These are phyloP conservation scores for Xylaria sp. DNA, from an alignment of 2,329 filamentous ascomycete species.

Conservation along the genomic window DNA sequence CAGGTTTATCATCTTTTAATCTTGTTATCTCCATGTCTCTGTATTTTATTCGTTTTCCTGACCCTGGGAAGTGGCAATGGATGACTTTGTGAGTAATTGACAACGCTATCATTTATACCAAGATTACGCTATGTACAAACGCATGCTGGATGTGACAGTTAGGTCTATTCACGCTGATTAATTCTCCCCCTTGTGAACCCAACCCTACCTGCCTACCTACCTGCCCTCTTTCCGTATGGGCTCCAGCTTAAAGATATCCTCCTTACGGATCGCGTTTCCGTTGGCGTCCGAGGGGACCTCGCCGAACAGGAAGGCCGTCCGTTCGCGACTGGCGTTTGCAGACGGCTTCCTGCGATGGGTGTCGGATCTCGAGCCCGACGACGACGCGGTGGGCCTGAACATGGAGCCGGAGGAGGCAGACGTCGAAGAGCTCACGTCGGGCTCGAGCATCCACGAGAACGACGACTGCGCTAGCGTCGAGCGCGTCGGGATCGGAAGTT, in stretches of 20 bases:
- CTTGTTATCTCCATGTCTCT: background rate
- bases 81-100: background rate
- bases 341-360: conserved; percentile 54
- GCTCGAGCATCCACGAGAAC: conserved; percentile 82
- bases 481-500: conserved; percentile 65
- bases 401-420: conserved; percentile 29
- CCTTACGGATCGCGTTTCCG: conserved; percentile 52
- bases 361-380: conserved; percentile 34
- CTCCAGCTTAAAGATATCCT: conserved; percentile 67
- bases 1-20: background rate
- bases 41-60: background rate
- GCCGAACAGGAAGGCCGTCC: conserved; percentile 69
- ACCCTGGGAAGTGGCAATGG: background rate
- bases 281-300: conserved; percentile 57
- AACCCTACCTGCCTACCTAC: background rate
- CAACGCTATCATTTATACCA: background rate
- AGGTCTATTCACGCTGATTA: conserved; percentile 4
- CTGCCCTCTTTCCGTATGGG: conserved; percentile 53
- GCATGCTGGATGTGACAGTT: background rate
- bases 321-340: conserved; percentile 60
- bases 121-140: background rate
- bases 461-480: conserved; percentile 77
- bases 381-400: conserved; percentile 35
- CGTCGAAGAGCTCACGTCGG: conserved; percentile 53
- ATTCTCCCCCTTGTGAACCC: background rate